Evolutionary conservation across 108 stramenopile species (phyloP).

Genomic region (Skeletonema marinoi): DNA sequence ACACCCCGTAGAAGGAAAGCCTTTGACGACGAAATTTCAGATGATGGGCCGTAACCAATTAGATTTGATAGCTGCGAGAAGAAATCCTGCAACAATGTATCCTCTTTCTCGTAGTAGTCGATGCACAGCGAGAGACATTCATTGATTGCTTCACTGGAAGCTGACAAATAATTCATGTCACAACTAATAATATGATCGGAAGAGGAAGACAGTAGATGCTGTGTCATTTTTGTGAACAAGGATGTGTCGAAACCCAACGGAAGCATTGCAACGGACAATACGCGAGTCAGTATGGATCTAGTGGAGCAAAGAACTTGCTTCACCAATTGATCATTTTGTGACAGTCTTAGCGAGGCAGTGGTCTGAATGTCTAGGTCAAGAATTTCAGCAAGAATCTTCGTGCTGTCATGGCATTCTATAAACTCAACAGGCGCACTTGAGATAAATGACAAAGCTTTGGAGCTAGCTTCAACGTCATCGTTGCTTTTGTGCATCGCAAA

Average conservation of each 20-base stretch:
- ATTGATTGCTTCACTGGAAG: conserved; percentile 22
- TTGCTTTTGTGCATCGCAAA: conserved; percentile 15
- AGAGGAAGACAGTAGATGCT: conserved; percentile 9
- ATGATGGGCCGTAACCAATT: not conserved
- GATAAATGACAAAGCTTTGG: conserved; percentile 28
- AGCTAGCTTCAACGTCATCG: not conserved
- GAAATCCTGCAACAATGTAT: conserved; percentile 5
- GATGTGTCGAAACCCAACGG: conserved; percentile 5
- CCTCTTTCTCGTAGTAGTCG: conserved; percentile 34
- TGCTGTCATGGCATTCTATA: conserved; percentile 10
- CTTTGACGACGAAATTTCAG: not conserved
- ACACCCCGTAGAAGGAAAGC: conserved; percentile 25
- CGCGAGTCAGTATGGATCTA: conserved; percentile 7
- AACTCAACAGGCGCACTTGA: conserved; percentile 38
- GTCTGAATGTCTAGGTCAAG: conserved; percentile 29
- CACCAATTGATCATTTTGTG: not conserved
- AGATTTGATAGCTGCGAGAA: conserved; percentile 6
- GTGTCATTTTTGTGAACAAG: conserved; percentile 10
- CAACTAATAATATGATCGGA: not conserved
- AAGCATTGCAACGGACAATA: conserved; percentile 11
- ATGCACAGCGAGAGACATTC: conserved; percentile 31
- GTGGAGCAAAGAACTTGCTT: conserved; percentile 13
- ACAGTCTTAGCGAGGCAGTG: conserved; percentile 6
- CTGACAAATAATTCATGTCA: conserved; percentile 6
- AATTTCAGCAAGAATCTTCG: conserved; percentile 13